phyloP scores from a whole-genome alignment of 2,329 filamentous ascomycete species.

The Fusarium subglutinans region DNA sequence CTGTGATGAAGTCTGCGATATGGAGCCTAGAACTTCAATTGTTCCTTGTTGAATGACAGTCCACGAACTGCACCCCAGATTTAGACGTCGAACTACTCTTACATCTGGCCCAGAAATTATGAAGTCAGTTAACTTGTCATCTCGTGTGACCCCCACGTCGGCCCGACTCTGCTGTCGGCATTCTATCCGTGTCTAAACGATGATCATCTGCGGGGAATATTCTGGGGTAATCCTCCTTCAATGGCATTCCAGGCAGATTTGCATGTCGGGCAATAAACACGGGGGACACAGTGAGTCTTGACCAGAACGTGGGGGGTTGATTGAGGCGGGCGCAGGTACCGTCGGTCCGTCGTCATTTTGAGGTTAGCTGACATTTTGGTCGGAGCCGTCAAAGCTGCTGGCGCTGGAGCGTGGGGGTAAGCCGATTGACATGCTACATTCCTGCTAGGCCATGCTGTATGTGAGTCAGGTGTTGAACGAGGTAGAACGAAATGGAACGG shows the following conservation, averaged over 20 bases:
- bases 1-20: not conserved
- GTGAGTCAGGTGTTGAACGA: too few relatives aligned
- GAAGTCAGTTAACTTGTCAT: not conserved
- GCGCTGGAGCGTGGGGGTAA: not conserved
- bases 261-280: constrained; percentile 6
- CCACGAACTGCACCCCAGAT: not conserved
- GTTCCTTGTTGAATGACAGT: not conserved
- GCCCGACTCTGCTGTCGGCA: not conserved
- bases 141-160: not conserved
- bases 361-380: not conserved
- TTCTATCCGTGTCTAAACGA: not conserved
- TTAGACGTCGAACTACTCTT: not conserved
- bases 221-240: not conserved
- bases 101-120: too few relatives aligned
- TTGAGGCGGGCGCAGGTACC: not conserved
- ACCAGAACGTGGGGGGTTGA: not conserved
- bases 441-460: not conserved
- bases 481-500: too few relatives aligned
- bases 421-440: not conserved
- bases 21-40: not conserved
- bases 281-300: not conserved
- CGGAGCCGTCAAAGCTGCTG: not conserved
- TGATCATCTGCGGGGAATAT: not conserved
- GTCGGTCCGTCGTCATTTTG: not conserved
- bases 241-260: not conserved